Evolutionary conservation across 2,329 filamentous ascomycete genomes (phyloP).

Genomic region (Fusarium nurragi): DNA sequence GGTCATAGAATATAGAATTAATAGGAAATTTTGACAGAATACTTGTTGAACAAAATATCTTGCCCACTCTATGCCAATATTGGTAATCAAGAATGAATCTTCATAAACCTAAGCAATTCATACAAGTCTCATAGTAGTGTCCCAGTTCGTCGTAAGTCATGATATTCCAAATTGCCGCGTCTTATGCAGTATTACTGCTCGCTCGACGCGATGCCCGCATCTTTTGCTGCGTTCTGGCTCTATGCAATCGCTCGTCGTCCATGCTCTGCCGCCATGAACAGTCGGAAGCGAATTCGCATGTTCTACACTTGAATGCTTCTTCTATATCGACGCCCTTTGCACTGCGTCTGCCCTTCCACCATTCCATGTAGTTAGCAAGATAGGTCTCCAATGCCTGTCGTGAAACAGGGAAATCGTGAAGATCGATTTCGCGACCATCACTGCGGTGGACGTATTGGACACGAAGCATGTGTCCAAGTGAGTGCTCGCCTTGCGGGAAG

Average conservation of each 20-base stretch:
- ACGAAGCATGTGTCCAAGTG: constrained; percentile 61
- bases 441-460: constrained; percentile 64
- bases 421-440: constrained; percentile 64
- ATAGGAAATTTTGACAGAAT: not conserved
- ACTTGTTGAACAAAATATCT: not conserved
- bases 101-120: not conserved
- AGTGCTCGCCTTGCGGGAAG: constrained; percentile 60
- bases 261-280: constrained; percentile 82
- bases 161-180: constrained; percentile 5
- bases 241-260: constrained; percentile 63
- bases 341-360: constrained; percentile 83
- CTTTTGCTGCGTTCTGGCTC: constrained; percentile 35
- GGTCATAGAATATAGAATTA: not conserved
- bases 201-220: constrained; percentile 34
- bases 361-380: constrained; percentile 75
- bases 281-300: constrained; percentile 81
- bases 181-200: constrained; percentile 3
- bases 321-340: constrained; percentile 81
- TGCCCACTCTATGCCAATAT: not conserved
- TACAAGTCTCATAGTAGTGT: not conserved
- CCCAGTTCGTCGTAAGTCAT: constrained; percentile 34
- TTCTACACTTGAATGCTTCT: constrained; percentile 88
- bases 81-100: not conserved
- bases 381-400: constrained; percentile 70
- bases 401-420: constrained; percentile 73